A percentile compares a stretch with the other conserved stretches of the same genome.
Conservation (phyloP, 306 rosid species). For the Astragalus glycyphyllos region DNA sequence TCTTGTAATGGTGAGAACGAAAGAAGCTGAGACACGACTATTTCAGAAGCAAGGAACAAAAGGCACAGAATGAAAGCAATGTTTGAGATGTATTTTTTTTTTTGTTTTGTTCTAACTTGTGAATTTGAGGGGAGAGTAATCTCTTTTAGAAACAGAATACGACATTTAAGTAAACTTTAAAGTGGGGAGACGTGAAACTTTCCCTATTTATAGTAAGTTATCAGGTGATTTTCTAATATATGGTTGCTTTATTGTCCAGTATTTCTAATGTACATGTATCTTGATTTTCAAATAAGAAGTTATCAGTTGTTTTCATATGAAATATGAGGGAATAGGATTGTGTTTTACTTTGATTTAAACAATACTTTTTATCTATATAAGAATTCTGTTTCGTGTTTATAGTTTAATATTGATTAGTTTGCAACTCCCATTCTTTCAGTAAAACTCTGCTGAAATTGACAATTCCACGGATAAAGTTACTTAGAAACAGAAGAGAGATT, state of each 20-base stretch:
- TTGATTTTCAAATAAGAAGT: neutral
- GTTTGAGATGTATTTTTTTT: neutral
- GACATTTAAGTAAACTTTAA: neutral
- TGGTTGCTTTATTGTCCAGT: neutral
- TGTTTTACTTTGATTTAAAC: neutral
- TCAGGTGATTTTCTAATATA: neutral
- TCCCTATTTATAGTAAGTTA: neutral
- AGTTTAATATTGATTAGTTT: conserved; percentile 30
- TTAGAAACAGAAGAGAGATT: conserved; percentile 87
- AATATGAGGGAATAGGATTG: neutral
- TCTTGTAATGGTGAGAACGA: neutral
- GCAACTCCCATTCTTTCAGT: conserved; percentile 48
- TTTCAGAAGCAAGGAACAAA: neutral
- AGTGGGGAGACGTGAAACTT: neutral
- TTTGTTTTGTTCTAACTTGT: neutral
- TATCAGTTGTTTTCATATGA: neutral
- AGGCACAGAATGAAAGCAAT: neutral
- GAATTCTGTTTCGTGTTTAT: conserved; percentile 4
- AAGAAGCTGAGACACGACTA: neutral
- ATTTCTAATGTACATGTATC: no score
- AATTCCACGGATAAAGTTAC: conserved; percentile 88
- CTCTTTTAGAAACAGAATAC: neutral
- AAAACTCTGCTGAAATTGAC: conserved; percentile 91
- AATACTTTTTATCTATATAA: neutral
- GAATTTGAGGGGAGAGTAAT: neutral